phyloP scores from a whole-genome alignment of 75 land plant species.

The Isoetes taiwanensis region DNA sequence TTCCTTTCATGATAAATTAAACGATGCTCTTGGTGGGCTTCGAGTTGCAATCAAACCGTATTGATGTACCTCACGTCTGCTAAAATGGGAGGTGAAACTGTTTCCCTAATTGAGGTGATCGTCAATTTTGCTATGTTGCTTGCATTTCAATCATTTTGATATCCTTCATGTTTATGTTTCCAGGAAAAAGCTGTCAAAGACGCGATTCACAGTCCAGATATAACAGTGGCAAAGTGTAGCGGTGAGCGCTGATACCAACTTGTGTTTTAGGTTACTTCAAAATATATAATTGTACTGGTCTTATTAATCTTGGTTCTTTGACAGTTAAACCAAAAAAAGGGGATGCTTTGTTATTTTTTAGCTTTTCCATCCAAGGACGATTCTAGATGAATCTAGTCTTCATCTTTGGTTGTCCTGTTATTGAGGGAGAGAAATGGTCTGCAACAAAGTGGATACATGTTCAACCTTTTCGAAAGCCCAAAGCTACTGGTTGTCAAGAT shows the following conservation, averaged over 20 bases:
- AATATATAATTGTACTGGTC: no score
- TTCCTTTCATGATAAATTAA: constrained; percentile 62
- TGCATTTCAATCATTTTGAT: no score
- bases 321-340: constrained; percentile 68
- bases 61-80: constrained; percentile 75
- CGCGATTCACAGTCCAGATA: no score
- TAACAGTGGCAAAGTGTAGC: no score
- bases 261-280: no score
- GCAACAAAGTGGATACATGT: constrained; percentile 90
- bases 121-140: constrained; percentile 8
- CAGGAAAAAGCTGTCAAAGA: no score
- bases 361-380: constrained; percentile 44
- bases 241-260: no score
- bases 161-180: no score
- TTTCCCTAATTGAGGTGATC: constrained; percentile 58
- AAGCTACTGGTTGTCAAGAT: constrained; percentile 33
- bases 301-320: no score
- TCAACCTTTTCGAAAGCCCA: constrained; percentile 42
- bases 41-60: constrained; percentile 64
- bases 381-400: constrained; percentile 49
- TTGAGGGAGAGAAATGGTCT: constrained; percentile 85
- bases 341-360: constrained; percentile 83
- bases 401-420: constrained; percentile 76
- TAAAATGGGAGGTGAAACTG: constrained; percentile 68
- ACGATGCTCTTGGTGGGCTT: constrained; percentile 65